Base-by-base conservation (phyloP, 2,329 filamentous ascomycete species). In the Xylaria arbuscula region DNA sequence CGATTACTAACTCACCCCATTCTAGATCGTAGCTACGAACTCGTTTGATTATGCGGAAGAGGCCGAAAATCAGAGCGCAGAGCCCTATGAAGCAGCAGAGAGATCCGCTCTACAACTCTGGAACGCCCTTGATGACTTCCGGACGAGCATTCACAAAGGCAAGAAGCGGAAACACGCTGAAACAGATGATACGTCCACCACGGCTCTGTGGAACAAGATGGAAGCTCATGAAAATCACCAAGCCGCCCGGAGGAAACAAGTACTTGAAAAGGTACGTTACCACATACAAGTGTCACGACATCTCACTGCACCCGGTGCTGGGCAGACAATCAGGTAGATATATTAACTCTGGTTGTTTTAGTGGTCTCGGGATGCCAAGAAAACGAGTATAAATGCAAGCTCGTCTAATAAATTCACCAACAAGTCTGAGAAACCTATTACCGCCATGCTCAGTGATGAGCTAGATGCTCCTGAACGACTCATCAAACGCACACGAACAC, bases 71-170 rank as follows among this genome's bases (percentile, higher is more conserved):
- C 80, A 81, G 40, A 78, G 80, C 15, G 82, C 86, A 78, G 68
- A 72, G 53, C 90, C 81, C 75, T 97, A 85, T 82, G 88, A 86
- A 72, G 92, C 92, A 0, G 94, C 94, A 0, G 95, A 98, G 81
- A 88, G 90, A 38, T 94, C 95, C 0, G 95, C 94, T 0, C 83
- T 97, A 66, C 90, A 92, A 57, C 86, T 99, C 13, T 94, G 95
- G 86, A 93, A 91, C 74, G 92, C 93, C 0, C 88, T 97, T 53
- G 91, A 92, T 76, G 84, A 84, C 55, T 87, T 95, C 62, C 90
- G 92, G 59, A 82, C 87, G 54, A 87, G 86, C 40, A 83, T 94
- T 22, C 82, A 85, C 74, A 77, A 83, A 8, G 87, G 88, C 1
- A 82, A 85, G 64, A 94, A 94, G 82, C 85, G 88, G 64, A 90